Evolutionary conservation across 768 basidiomycete genomes (phyloP).

Genomic region (Pulveroboletus sp.): DNA sequence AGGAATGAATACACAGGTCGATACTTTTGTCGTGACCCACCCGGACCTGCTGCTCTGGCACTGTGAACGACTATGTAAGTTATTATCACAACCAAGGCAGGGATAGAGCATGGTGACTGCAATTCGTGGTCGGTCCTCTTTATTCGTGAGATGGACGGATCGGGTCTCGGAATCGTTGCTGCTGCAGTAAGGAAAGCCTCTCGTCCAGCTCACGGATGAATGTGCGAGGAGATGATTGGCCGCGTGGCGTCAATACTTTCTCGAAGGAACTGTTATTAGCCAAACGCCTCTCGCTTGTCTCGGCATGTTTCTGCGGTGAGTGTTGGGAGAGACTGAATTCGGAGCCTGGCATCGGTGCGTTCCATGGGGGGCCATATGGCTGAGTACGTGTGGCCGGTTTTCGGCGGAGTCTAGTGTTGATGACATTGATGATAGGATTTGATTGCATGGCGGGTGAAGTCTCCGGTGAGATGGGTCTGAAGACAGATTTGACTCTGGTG

Average conservation of each 20-base stretch:
- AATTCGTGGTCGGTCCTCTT: neutral
- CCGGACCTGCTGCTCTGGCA: neutral
- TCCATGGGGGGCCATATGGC: constrained; percentile 37
- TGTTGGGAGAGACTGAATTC: constrained; percentile 2
- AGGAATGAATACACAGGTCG: constrained; percentile 3
- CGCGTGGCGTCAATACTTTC: neutral
- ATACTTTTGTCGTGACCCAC: neutral
- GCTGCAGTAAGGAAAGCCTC: constrained; percentile 16
- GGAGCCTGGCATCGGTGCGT: constrained; percentile 25
- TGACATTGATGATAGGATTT: constrained; percentile 10
- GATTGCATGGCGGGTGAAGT: constrained; percentile 3
- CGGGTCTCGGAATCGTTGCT: constrained; percentile 3
- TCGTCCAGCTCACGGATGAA: constrained; percentile 19
- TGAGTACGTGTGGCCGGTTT: constrained; percentile 33
- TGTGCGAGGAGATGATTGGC: constrained; percentile 14
- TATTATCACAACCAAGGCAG: constrained; percentile 2
- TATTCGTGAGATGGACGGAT: constrained; percentile 1
- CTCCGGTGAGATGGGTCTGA: constrained; percentile 12
- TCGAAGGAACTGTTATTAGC: neutral
- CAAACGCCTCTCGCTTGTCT: neutral
- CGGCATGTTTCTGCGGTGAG: neutral
- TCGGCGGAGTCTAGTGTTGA: constrained; percentile 15
- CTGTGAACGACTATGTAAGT: constrained; percentile 9
- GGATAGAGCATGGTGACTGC: neutral
- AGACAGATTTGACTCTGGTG: constrained; percentile 22